Base-by-base conservation (phyloP, 2,329 filamentous ascomycete genomes). In the Harringtonia lauricola region DNA sequence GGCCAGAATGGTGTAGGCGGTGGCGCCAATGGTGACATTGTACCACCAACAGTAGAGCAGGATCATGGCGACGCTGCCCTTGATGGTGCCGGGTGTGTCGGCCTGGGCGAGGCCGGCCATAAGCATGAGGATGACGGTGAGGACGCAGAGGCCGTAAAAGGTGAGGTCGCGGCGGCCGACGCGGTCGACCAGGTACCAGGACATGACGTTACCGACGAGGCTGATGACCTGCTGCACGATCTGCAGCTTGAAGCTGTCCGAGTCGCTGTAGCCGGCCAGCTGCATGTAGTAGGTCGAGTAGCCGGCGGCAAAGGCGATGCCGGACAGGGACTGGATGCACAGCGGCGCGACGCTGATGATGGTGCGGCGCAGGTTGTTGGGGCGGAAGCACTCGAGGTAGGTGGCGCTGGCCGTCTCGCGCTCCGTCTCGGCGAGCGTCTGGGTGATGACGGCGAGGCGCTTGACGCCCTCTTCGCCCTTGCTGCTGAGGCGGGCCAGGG, bases 321-420 rank as follows among this genome's bases (percentile, higher is more conserved):
- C 58, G 22, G 53, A 57, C 31, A 47, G 36, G 3, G 35, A 26
- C 38, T 44, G 47, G 35, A 61, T 64, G 6, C 59, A 21, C 22
- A 47, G 38, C 2, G 45, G 58, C 28, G 63, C 49, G 44, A 61
- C 61, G 6, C 70, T 66, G 29, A 76, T 73, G 54, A 75, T 71
- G 1, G 72, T 76, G 31, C 72, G 66, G 17, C 70, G 64, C 21
- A 66, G 55, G 48, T 72, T 72, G 30, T 64, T 62, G 2, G 67
- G 67, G 41, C 58, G 65, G 52, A 76, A 66, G 42, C 70, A 72
- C 48, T 76, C 71, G 26, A 59, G 19, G 47, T 75, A 76, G 2
- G 62, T 68, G 29, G 67, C 68, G 2, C 67, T 67, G 3, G 64
- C 63, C 46, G 71, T 64, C 44, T 66, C 61, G 43, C 71, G 66